Base-by-base conservation (phyloP, 2,329 filamentous ascomycete species). In the Botrytis sinoallii region DNA sequence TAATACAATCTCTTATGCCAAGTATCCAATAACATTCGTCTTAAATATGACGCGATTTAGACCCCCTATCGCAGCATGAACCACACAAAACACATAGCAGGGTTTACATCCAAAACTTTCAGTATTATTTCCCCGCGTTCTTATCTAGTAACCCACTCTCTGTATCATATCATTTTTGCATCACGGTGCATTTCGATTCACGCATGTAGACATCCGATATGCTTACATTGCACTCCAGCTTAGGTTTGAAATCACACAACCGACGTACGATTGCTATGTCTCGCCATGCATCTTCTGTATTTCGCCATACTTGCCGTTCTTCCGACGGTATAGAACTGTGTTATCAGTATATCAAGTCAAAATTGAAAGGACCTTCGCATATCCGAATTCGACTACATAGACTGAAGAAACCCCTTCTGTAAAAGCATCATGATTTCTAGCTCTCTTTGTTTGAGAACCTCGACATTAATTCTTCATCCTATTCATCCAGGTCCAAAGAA, bases 371-470 rank as follows among this genome's bases (percentile, higher is more conserved):
- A 18, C 29, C 35, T 48, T 48, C 25, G 65, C 48, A 55, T 40
- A 35, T 68, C 25, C 35, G 35, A 68, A 42, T 14, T 29, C 35
- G 16, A 29, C 40, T 64, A 71, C 42, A 71, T 63, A 71, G 57
- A 65, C 57, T 64, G 57, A 52, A 71, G 9, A 22, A 22, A 71
- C 6, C 32, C 69, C 42, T 59, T 65, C 57, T n/a, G 38, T n/a
- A 40, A 64, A 35, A 32, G 2, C 25, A 71, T 71, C 38, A 76
- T 76, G 72, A 75, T 76, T 46, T 76, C 75, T 6, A 76, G 75
- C 65, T 75, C 75, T 29, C 70, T 76, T 10, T 75, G 74, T 14
- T 42, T 76, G 38, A 74, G 65, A n/a, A 76, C 75, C 6, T 74
- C 74, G 7, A 66, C 22, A 8, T 65, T 71, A 20, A 75, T 76